Evolutionary conservation across 352 stramenopile species (phyloP).

Genomic region (Thraustochytrium striatum): DNA sequence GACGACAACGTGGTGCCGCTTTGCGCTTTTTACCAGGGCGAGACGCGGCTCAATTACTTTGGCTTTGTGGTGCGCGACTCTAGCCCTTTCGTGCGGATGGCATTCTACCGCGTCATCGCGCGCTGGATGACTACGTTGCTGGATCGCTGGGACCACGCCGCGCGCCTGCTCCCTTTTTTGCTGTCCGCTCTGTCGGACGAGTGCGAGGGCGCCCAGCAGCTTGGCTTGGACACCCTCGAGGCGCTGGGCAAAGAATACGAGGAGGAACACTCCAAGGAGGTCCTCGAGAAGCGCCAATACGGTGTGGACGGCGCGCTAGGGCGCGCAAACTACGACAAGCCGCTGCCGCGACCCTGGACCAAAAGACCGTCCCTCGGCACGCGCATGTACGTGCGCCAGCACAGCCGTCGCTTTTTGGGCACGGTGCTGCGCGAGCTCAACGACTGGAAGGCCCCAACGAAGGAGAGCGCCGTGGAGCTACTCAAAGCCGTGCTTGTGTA

Average conservation of each 20-base stretch:
- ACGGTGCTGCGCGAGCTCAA: constrained; percentile 79
- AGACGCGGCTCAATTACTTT: constrained; percentile 85
- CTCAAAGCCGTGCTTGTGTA: constrained; percentile 83
- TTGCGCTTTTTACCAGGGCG: constrained; percentile 81
- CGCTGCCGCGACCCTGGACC: constrained; percentile 64
- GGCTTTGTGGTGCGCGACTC: constrained; percentile 80
- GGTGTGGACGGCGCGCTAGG: constrained; percentile 80
- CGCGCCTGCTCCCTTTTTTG: constrained; percentile 86
- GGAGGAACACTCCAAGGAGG: constrained; percentile 64
- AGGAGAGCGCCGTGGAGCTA: constrained; percentile 71
- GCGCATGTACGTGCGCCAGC: constrained; percentile 79
- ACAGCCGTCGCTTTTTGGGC: constrained; percentile 78
- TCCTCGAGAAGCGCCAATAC: constrained; percentile 89
- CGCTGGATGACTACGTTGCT: constrained; percentile 82
- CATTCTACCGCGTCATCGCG: constrained; percentile 76
- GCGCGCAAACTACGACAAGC: constrained; percentile 72
- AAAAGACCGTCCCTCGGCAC: constrained; percentile 76
- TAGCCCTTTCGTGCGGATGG: constrained; percentile 68
- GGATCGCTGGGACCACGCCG: constrained; percentile 88
- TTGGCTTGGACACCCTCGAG: constrained; percentile 71
- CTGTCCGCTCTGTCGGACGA: constrained; percentile 78
- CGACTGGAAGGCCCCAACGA: constrained; percentile 80
- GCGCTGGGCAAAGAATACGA: constrained; percentile 66
- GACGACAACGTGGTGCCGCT: constrained; percentile 91
- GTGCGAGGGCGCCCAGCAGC: constrained; percentile 55